Percentiles rank a stretch among this genome's conserved stretches.
Evolutionary conservation across 2,329 filamentous ascomycete genomes (phyloP).

Genomic region (Fusarium duplospermum): DNA sequence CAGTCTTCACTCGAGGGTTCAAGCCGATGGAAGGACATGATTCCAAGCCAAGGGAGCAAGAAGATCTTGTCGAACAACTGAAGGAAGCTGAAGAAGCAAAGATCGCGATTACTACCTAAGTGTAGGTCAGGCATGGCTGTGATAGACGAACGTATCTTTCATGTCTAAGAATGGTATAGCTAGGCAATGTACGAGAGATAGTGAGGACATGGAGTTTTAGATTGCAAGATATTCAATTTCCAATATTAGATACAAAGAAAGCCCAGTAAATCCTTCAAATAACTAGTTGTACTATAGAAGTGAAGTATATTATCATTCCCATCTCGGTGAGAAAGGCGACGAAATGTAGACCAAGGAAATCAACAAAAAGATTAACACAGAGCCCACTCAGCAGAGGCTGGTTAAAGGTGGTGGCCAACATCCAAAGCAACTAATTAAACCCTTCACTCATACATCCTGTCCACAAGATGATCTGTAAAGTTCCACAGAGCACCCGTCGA

Average conservation of each 20-base stretch:
- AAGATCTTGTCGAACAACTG: not conserved
- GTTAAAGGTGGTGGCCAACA: not conserved
- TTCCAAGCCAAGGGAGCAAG: not conserved
- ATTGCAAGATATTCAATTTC: not conserved
- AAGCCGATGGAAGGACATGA: slow-evolving; percentile 40
- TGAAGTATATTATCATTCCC: not conserved
- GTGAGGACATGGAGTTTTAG: not conserved
- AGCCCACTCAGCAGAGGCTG: not conserved
- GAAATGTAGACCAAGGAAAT: not conserved
- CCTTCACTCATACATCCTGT: slow-evolving; percentile 19
- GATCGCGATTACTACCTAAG: not conserved
- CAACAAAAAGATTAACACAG: not conserved
- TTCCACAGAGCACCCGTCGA: slow-evolving; percentile 34
- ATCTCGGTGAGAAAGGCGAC: not conserved
- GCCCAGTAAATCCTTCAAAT: not conserved
- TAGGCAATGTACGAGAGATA: not conserved
- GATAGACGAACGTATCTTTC: not conserved
- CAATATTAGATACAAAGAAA: not conserved
- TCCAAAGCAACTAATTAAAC: not conserved
- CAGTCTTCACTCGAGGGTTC: slow-evolving; percentile 37
- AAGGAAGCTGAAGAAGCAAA: not conserved
- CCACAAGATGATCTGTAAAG: slow-evolving; percentile 33
- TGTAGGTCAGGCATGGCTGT: not conserved
- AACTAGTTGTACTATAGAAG: not conserved
- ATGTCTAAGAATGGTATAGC: not conserved